Conservation (phyloP, 179 eudicot genomes). For the Nepenthes alata region DNA sequence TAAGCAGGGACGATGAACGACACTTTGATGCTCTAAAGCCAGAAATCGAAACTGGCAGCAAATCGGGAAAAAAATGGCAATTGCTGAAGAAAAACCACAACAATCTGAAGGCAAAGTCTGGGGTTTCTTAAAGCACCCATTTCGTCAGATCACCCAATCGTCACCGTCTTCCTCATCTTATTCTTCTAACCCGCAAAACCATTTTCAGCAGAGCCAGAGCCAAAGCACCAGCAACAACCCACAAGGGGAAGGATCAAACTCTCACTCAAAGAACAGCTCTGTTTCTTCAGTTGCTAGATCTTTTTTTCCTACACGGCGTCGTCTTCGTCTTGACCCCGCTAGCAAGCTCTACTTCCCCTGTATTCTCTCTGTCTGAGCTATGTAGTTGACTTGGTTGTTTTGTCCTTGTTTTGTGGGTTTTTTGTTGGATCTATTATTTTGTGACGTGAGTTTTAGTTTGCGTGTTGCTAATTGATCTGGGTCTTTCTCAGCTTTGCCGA, state of each 20-base stretch:
- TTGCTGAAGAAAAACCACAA: slow-evolving; percentile 19
- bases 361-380: slow-evolving; percentile 9
- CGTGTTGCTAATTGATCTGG: slow-evolving; percentile 16
- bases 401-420: not conserved
- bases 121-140: slow-evolving; percentile 43
- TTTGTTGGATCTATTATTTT: slow-evolving; percentile 7
- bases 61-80: slow-evolving; percentile 20
- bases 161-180: slow-evolving; percentile 2
- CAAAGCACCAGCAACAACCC: slow-evolving; percentile 2
- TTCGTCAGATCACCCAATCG: slow-evolving; percentile 16
- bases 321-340: slow-evolving; percentile 70
- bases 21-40: too few relatives aligned
- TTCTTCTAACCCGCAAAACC: not conserved
- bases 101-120: slow-evolving; percentile 31
- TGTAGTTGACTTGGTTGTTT: slow-evolving; percentile 5
- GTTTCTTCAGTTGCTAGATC: slow-evolving; percentile 73
- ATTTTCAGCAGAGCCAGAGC: not conserved
- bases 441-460: slow-evolving; percentile 14
- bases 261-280: slow-evolving; percentile 19
- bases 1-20: too few relatives aligned
- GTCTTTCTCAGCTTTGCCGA: slow-evolving; percentile 8
- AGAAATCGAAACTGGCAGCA: not conserved
- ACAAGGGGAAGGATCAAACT: slow-evolving; percentile 17
- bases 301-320: slow-evolving; percentile 60
- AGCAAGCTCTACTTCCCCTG: slow-evolving; percentile 67